Base-by-base conservation (phyloP, 148 eudicot species). In the Rhododendron mucronatum region DNA sequence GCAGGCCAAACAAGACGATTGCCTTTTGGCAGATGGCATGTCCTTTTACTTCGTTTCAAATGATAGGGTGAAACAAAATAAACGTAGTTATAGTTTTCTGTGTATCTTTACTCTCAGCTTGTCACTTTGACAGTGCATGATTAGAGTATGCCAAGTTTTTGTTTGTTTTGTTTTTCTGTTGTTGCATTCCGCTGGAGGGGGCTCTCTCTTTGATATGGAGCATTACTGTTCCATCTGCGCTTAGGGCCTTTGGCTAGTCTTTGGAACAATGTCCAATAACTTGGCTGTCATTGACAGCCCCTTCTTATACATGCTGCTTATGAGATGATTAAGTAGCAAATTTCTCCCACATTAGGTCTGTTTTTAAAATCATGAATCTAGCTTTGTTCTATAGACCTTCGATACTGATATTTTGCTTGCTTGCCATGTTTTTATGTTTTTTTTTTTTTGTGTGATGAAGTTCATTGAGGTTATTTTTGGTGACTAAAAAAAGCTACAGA, bases 261-360 rank as follows among this genome's bases (percentile, higher is more conserved):
- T 77, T 47, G n/a, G 81, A 44, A 78, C 33, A 47, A 7, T 3
- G 5, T 45, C 81, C 35, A 2, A 26, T 47, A 45, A 47, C 10
- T 44, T 5, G 53, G 53, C 11, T 78, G 53, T 44, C 51, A 21
- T 78, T 78, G 50, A 77, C 21, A 7, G 14, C 47, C 15, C 45
- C 48, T 76, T 77, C 16, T 48, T 47, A 44, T 47, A 78, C 16
- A 78, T 23, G 28, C 48, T 44, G 51, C 81, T 78, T 39, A 39
- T 23, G 81, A 20, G 81, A 78, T 78, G 81, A 78, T 78, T 20
- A 20, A 74, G 48, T 75, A 18, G 77, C 77, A 73, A 75, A 39
- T 1, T 7, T 75, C 23, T 37, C 80, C n/a, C 53, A 45, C 79
- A 78, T 44, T 78, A 44, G 28, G 13, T 9, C 73, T 6, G 10